These are phyloP conservation scores for Penicillium nordicum DNA, from an alignment of 2,329 filamentous ascomycete genomes.

Conservation along the genomic window DNA sequence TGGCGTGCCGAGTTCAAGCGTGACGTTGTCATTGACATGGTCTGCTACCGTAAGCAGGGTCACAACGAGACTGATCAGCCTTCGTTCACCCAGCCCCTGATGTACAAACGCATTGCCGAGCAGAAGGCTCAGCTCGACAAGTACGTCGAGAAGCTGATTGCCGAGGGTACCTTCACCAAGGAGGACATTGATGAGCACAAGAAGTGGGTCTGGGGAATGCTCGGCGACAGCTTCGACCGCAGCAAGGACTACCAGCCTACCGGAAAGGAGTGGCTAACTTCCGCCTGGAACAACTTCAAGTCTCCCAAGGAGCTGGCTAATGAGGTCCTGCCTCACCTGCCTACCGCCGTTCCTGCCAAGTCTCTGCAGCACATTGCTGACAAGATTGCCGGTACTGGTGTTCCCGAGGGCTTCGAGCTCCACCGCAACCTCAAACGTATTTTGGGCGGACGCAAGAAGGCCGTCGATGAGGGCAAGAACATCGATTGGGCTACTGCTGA, in stretches of 20 bases:
- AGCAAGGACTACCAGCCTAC: conserved; percentile 97
- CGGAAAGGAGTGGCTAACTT: conserved; percentile 97
- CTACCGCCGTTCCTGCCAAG: conserved; percentile 72
- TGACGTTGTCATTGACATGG: conserved; percentile 95
- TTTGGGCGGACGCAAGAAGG: conserved; percentile 82
- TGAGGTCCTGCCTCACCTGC: conserved; percentile 87
- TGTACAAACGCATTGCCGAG: conserved; percentile 95
- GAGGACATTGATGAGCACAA: conserved; percentile 98
- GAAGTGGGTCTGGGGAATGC: conserved; percentile 99
- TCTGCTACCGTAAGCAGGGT: conserved; percentile 98
- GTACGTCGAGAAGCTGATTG: conserved; percentile 85
- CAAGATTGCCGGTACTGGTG: conserved; percentile 69
- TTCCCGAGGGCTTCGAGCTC: conserved; percentile 79
- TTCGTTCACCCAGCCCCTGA: conserved; percentile 97
- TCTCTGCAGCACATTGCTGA: conserved; percentile 78
- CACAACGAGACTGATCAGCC: conserved; percentile 99
- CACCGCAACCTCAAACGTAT: conserved; percentile 99
- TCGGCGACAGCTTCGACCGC: conserved; percentile 94
- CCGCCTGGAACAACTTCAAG: conserved; percentile 99
- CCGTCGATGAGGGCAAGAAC: conserved; percentile 83
- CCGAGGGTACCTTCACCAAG: conserved; percentile 93
- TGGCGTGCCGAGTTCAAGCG: conserved; percentile 99
- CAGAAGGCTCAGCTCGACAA: conserved; percentile 84
- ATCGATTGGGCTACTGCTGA: conserved; percentile 98
- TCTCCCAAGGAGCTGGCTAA: conserved; percentile 94